phyloP scores from a whole-genome alignment of 305 asterid genomes.

The Solanum hybrid region DNA sequence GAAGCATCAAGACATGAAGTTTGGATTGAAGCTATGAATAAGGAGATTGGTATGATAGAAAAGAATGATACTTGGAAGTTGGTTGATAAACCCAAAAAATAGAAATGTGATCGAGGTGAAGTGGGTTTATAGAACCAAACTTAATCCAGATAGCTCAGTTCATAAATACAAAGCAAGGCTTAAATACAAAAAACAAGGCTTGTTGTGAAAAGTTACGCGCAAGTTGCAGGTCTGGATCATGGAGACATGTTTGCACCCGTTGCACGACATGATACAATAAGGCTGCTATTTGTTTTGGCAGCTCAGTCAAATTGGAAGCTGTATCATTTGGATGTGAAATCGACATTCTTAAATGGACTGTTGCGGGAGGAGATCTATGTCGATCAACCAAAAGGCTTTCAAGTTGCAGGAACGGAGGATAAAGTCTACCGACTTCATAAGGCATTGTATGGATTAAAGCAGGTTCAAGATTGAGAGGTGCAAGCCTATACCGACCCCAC shows the following conservation, averaged over 20 bases:
- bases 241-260: neutral
- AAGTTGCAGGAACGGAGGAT: neutral
- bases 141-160: neutral
- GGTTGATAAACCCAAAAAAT: neutral
- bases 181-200: neutral
- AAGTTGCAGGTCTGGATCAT: neutral
- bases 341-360: neutral
- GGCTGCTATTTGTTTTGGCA: neutral
- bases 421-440: neutral
- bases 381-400: neutral
- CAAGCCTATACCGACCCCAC: neutral
- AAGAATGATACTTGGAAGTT: neutral
- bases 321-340: neutral
- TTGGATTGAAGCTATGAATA: neutral
- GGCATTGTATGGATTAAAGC: neutral
- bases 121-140: neutral
- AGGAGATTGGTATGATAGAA: neutral
- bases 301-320: neutral
- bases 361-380: neutral
- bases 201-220: neutral
- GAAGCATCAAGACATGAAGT: neutral
- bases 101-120: neutral
- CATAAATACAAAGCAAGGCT: no score
- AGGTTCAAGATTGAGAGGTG: neutral
- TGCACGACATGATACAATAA: neutral